Base-by-base conservation (phyloP, 441 rosid species). In the Macaranga tanarius region DNA sequence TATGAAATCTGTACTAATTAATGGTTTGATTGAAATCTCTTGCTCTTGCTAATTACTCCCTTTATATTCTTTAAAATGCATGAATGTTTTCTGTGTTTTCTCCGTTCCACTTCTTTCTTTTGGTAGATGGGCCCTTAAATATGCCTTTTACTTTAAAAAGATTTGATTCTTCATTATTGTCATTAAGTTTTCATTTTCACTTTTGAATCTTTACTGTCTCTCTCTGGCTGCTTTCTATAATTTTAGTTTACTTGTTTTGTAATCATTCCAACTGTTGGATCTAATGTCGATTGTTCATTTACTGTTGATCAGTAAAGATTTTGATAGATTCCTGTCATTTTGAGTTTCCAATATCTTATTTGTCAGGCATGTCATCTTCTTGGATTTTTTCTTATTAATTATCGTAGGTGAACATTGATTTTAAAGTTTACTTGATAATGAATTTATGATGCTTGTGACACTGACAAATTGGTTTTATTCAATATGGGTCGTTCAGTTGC, bases 401-500 rank as follows among this genome's bases (percentile, higher is more conserved):
- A 47, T 47, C 68, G 45, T n/a, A 7, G 13, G 34, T 15, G 4
- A 61, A 51, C 64, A 57, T 65, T 40, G 56, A 62, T 72, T 71
- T 65, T 42, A 52, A 60, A 62, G 28, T 72, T 60, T 59, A 47
- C 25, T 63, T 50, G 66, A 52, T 69, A 28, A 67, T 59, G 38
- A 34, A 34, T 34, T 34, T 34, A 34, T 34, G 48, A 65, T 72
- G 51, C 62, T 48, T 75, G 15, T 73, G 66, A 65, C 38, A 62
- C 66, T 80, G 31, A 71, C 65, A 48, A 67, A 54, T 25, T 69
- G 16, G 67, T 73, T 62, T 65, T 50, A 23, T 75, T 71, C 50
- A 59, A 54, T 73, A 7, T 82, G 78, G 70, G 72, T 72, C 73
- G 7, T 84, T 83, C 86, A 96, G 99, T 96, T 67, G 89, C 98